Evolutionary conservation across 2,329 filamentous ascomycete genomes (phyloP).

Genomic region (Arthrobotrys megalospora): DNA sequence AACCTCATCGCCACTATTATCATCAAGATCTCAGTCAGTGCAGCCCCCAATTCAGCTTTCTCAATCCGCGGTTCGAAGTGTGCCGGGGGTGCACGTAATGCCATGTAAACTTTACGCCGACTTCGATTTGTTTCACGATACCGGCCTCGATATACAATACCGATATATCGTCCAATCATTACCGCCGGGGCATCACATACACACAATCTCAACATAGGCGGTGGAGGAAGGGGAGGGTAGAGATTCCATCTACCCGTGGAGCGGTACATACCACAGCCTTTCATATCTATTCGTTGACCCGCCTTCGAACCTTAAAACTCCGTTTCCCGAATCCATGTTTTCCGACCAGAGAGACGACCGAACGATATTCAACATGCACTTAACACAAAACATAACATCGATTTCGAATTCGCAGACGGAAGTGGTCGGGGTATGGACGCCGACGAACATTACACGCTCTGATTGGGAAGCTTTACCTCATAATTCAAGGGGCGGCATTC

Average conservation of each 20-base stretch:
- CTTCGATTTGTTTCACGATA: neutral
- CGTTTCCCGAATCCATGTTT: neutral
- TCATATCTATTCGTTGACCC: neutral
- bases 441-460: conserved; percentile 18
- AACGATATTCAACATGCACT: neutral
- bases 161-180: neutral
- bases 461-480: conserved; percentile 44
- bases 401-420: neutral
- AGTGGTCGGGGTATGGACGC: conserved; percentile 31
- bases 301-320: neutral
- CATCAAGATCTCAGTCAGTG: neutral
- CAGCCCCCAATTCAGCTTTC: neutral
- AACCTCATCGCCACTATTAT: conserved; percentile 3
- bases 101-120: neutral
- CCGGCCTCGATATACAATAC: neutral
- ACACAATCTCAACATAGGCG: neutral
- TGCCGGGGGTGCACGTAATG: neutral
- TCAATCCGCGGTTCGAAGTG: neutral
- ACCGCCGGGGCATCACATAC: no score
- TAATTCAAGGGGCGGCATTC: conserved; percentile 24
- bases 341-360: neutral
- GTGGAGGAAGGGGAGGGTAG: neutral
- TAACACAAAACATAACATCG: neutral
- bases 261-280: neutral
- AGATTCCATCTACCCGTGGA: no score